These are phyloP conservation scores for Mycena maculata DNA, from an alignment of 768 basidiomycete species.

Conservation along the genomic window DNA sequence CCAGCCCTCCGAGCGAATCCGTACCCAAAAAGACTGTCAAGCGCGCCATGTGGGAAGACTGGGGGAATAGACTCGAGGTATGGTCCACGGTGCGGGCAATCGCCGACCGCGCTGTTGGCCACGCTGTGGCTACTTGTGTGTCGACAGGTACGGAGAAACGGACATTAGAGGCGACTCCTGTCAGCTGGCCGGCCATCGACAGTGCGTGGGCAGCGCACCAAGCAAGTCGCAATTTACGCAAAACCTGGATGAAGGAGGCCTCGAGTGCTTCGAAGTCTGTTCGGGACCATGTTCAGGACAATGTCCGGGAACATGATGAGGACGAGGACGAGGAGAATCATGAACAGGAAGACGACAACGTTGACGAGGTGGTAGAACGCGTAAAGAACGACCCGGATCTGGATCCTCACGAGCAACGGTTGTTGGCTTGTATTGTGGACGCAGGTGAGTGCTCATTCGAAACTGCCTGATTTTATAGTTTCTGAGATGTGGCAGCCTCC, in stretches of 20 bases:
- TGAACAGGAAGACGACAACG: constrained; percentile 61
- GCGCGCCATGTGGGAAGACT: constrained; percentile 65
- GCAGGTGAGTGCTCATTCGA: constrained; percentile 57
- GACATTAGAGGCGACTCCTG: constrained; percentile 65
- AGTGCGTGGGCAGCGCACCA: constrained; percentile 73
- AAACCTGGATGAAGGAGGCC: constrained; percentile 69
- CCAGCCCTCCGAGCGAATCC: constrained; percentile 2
- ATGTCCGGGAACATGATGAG: constrained; percentile 42
- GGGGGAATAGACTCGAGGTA: constrained; percentile 75
- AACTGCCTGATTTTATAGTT: constrained; percentile 20
- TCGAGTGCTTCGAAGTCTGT: constrained; percentile 41
- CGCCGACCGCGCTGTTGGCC: constrained; percentile 82
- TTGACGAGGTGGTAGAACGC: constrained; percentile 81
- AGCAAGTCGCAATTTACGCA: constrained; percentile 62
- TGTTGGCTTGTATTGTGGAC: constrained; percentile 90
- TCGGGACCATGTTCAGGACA: constrained; percentile 43
- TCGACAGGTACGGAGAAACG: constrained; percentile 45
- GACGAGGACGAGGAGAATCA: constrained; percentile 50
- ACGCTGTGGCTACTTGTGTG: constrained; percentile 54
- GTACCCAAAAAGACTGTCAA: constrained; percentile 28
- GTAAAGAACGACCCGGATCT: constrained; percentile 81
- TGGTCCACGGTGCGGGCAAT: constrained; percentile 80
- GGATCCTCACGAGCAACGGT: constrained; percentile 82
- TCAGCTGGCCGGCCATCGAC: constrained; percentile 76
- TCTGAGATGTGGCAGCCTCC: constrained; percentile 55